Conservation (phyloP, 257 asterid genomes). For the Przewalskia tangutica region DNA sequence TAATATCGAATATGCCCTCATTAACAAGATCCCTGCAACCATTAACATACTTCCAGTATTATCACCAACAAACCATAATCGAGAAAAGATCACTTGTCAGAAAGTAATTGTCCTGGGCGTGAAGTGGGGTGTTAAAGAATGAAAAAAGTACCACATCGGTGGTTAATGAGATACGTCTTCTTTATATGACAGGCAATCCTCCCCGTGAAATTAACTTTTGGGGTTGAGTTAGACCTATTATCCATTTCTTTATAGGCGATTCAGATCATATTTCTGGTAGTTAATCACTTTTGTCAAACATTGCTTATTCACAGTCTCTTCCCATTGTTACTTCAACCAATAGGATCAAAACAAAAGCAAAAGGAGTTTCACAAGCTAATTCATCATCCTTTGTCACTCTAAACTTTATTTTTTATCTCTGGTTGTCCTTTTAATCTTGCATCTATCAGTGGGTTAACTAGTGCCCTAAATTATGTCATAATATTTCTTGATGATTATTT, state of each 20-base stretch:
- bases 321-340: not conserved
- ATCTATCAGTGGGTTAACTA: not conserved
- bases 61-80: not conserved
- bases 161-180: too few species aligned
- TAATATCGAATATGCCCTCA: constrained; percentile 79
- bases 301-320: not conserved
- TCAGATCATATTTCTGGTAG: too few species aligned
- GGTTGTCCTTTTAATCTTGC: not conserved
- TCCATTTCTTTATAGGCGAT: too few species aligned
- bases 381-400: too few species aligned
- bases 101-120: too few species aligned
- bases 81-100: not conserved
- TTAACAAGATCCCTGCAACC: constrained; percentile 74
- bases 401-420: not conserved
- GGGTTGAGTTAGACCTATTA: too few species aligned
- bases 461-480: not conserved
- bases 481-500: not conserved
- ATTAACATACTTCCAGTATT: constrained; percentile 7
- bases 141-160: too few species aligned
- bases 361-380: not conserved
- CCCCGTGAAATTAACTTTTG: too few species aligned
- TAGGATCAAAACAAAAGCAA: not conserved
- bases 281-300: too few species aligned
- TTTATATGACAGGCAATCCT: too few species aligned
- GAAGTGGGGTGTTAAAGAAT: too few species aligned